Base-by-base conservation (phyloP, 106 monocot genomes). In the Apostasia ramifera region DNA sequence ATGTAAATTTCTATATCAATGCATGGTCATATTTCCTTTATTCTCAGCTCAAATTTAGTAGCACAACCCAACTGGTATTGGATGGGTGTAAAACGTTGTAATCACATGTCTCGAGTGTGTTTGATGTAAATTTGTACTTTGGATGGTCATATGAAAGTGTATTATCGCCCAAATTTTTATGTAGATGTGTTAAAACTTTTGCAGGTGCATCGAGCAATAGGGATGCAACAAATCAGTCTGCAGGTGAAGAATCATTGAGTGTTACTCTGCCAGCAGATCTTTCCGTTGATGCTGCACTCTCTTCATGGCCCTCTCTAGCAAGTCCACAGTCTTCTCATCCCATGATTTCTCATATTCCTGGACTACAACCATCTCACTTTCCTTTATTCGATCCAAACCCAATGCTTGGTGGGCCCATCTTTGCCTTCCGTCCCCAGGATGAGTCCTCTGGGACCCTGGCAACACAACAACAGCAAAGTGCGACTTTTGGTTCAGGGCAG, bases 241-340 rank as follows among this genome's bases (percentile, higher is more conserved):
- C 77, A 37, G 61, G 59, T 15, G 91, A 92, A 73, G 95, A 92
- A 47, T 86, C 92, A 0, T 61, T 92, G 40, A 72, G 72, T 47
- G 95, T 97, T 44, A 67, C 92, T 70, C 92, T 97, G 42, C 95
- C 95, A 15, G 95, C 92, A 2, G 95, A 97, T 85, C 89, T 97
- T 61, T 89, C 92, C 39, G 92, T 97, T 4, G 95, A 97, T 46
- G 86, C 86, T 53, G 76, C 85, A 55, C 70, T 86, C n/a, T 72
- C 91, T 13, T 70, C 84, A 62, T 97, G 92, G 92, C 95, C 84
- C 13, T 77, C 80, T 53, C 55, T 92, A 55, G 73, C 92, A 1
- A 92, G 80, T 53, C 81, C 87, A 5, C 92, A 92, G 53, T 82
- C 84, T 62, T 76, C 91, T 26, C 74, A 74, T 6, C 84, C 91